These are phyloP conservation scores for Aegilops speltoides DNA, from an alignment of 176 grass and related monocot species.

Conservation along the genomic window DNA sequence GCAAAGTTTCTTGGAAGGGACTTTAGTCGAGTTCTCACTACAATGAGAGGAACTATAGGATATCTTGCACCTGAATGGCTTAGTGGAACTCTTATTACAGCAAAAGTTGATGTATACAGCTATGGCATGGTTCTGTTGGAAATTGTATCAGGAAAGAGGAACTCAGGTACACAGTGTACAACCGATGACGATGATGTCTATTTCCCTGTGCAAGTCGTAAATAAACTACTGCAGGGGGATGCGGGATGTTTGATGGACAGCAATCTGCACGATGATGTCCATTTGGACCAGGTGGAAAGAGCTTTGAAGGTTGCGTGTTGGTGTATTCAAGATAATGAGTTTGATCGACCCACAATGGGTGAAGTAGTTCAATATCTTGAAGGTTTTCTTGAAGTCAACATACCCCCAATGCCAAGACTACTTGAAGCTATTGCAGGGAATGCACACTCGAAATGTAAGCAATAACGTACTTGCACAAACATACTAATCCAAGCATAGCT, in stretches of 20 bases:
- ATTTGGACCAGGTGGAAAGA: slow-evolving; percentile 1
- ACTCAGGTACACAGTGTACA: not conserved
- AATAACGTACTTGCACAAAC: not conserved
- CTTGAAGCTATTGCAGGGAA: not conserved
- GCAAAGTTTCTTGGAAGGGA: slow-evolving; percentile 19
- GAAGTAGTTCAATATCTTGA: slow-evolving; percentile 9
- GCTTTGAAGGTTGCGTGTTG: not conserved
- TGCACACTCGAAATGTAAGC: not conserved
- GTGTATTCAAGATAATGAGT: slow-evolving; percentile 26
- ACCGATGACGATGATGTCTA: not conserved
- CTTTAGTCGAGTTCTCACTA: not conserved
- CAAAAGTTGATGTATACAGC: slow-evolving; percentile 18
- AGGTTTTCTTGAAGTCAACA: not conserved
- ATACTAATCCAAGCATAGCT: not conserved
- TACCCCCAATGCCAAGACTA: not conserved
- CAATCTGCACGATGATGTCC: not conserved
- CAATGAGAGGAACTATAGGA: not conserved
- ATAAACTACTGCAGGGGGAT: not conserved
- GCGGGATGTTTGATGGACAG: not conserved
- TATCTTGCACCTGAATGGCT: slow-evolving; percentile 22
- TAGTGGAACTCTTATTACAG: not conserved
- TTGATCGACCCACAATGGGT: slow-evolving; percentile 4
- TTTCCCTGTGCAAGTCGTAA: not conserved
- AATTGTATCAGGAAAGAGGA: slow-evolving; percentile 9
- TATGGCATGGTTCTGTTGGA: slow-evolving; percentile 19